Base-by-base conservation (phyloP, 2,329 filamentous ascomycete species). In the Nigrospora sphaerica region DNA sequence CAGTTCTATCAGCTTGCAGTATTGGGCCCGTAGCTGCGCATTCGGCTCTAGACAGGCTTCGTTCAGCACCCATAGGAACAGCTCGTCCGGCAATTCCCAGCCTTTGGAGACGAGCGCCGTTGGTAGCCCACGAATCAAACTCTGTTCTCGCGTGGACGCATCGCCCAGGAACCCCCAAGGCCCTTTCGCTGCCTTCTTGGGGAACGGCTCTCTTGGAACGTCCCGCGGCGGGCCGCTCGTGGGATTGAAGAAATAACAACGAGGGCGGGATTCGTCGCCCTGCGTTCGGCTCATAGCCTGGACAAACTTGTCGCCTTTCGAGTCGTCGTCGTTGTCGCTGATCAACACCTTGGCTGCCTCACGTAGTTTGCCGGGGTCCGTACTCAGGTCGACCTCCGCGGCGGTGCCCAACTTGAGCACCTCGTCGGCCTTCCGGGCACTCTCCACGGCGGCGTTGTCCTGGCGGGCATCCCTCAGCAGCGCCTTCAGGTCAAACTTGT, bases 41-140 rank as follows among this genome's bases (percentile, higher is more conserved):
- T 75, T 74, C 36, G 67, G 64, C 54, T 86, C 81, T 2, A 68
- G 59, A 46, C 75, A 78, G 18, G 83, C 66, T 64, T 83, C 75
- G 42, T 77, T 66, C 6, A 86, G 57, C 3, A 88, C 68, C 86
- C 86, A 91, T 14, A 74, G 56, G 42, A 88, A 73, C 1, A 89
- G 57, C 46, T 84, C 75, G 49, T 87, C 78, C 0, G 85, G 80
- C 12, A 89, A 59, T 3, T 59, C 52, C 12, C 63, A 60, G 35
- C 67, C 67, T 47, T 63, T 62, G 5, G 61, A 57, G 14, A 78
- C 65, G 13, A 83, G 67, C 39, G 78, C 73, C 46, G 78, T 73
- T 1, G 82, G 72, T 46, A 85, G 66, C 2, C 85, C 85, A 17
- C 79, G 81, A 19, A 80, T 63, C 45, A 89, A 76, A 34, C 78